phyloP scores from a whole-genome alignment of 2,329 filamentous ascomycete genomes.

The Phaeosphaeriaceae sp. region DNA sequence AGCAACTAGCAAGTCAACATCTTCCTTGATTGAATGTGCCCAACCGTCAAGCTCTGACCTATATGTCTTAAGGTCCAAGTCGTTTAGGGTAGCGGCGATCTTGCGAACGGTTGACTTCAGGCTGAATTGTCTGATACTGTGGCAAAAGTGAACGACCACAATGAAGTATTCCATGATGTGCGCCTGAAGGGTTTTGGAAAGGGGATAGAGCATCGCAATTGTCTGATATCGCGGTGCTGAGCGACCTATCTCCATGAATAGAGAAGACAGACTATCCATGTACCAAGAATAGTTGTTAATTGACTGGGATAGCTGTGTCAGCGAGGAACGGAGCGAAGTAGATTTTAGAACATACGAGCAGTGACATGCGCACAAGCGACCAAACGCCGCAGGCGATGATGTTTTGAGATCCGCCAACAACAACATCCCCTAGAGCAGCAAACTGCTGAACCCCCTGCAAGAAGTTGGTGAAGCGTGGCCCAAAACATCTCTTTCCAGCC shows the following conservation, averaged over 20 bases:
- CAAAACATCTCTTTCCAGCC: constrained; percentile 45
- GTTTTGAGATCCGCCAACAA: constrained; percentile 56
- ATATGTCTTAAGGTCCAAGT: not conserved
- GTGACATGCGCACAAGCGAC: constrained; percentile 53
- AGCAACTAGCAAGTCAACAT: constrained; percentile 26
- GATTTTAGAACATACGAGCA: constrained; percentile 54
- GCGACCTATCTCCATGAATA: constrained; percentile 54
- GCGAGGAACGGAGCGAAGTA: too few relatives aligned
- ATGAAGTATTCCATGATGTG: constrained; percentile 52
- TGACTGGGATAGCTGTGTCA: constrained; percentile 28
- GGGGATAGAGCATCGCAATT: constrained; percentile 51
- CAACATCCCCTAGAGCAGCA: constrained; percentile 52
- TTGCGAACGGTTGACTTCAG: constrained; percentile 35
- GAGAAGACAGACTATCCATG: constrained; percentile 48
- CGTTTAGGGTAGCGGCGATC: not conserved
- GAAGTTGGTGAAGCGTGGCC: constrained; percentile 53
- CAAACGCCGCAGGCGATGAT: constrained; percentile 56
- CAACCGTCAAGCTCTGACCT: not conserved
- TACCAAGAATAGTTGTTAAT: constrained; percentile 41
- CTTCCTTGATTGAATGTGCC: constrained; percentile 43
- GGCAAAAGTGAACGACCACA: constrained; percentile 46
- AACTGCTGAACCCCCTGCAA: constrained; percentile 54
- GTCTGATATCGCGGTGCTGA: constrained; percentile 51
- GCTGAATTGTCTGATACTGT: constrained; percentile 40
- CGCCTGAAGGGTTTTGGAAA: constrained; percentile 46